A percentile compares a stretch with the other conserved stretches of the same genome.
Conservation (phyloP, 306 rosid species). For the Cucurbita pepo region DNA sequence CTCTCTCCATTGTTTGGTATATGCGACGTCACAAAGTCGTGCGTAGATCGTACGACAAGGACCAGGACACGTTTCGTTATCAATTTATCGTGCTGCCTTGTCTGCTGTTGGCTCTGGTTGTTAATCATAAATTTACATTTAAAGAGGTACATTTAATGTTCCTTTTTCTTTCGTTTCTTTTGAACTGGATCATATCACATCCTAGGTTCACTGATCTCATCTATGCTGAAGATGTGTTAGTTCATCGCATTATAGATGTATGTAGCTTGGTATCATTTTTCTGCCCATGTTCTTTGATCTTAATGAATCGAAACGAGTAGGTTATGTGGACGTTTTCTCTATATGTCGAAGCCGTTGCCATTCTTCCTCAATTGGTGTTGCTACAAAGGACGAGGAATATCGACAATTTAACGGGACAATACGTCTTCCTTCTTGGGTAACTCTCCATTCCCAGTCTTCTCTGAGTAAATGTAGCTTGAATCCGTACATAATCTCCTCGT, state of each 20-base stretch:
- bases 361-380: slow-evolving; percentile 76
- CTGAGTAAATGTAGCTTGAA: not conserved
- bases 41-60: slow-evolving; percentile 76
- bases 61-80: slow-evolving; percentile 78
- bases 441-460: not conserved
- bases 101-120: slow-evolving; percentile 47
- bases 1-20: slow-evolving; percentile 87
- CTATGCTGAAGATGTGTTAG: too few species aligned
- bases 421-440: slow-evolving; percentile 80
- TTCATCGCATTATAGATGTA: not conserved
- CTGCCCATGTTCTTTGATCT: not conserved
- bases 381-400: slow-evolving; percentile 82
- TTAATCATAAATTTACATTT: slow-evolving; percentile 64
- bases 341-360: slow-evolving; percentile 85
- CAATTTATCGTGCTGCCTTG: slow-evolving; percentile 55
- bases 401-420: slow-evolving; percentile 89
- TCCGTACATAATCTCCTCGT: not conserved
- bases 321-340: slow-evolving; percentile 86
- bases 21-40: slow-evolving; percentile 65
- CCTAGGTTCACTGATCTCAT: too few species aligned
- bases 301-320: slow-evolving; percentile 21
- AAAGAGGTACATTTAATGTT: slow-evolving; percentile 37
- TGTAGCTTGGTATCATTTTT: not conserved
- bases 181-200: not conserved
- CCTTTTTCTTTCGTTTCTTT: not conserved